Evolutionary conservation across 495 filamentous ascomycete species (phyloP), one percentile per base, ranked within the genome.

Genomic region (Hypoxylon cercidicola): DNA sequence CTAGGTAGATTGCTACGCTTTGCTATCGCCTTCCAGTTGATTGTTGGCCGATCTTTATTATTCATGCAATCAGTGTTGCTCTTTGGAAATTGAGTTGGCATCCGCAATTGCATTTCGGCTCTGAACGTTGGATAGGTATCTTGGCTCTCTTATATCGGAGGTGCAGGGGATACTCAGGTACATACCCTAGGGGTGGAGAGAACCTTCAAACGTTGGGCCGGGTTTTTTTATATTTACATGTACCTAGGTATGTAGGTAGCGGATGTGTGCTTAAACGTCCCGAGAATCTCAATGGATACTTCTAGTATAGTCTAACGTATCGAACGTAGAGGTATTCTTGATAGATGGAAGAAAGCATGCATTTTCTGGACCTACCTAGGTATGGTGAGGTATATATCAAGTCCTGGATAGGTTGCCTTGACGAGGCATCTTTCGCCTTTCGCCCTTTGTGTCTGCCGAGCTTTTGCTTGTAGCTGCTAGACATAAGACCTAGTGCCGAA

Each of bases 351-450:
- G 4, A 43, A 18, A 34, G 23, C 19, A 18, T 11, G 30, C 12
- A 48, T 21, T 5, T 30, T 28, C 7, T 4, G 20, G 21, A 13
- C 6, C 8, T 23, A n/a, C n/a, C n/a, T 47, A 11, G 44, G 2
- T 4, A 32, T 23, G 25, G 46, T 34, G 25, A 49, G 28, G 25
- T 18, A 49, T 49, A 32, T 32, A 2, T 11, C 8, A 34, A 8
- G 23, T 49, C 25, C 1, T 34, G 21, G 20, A 49, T 49, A 47
- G 23, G 44, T 16, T 15, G 44, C 44, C 44, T 47, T 21, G 44
- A 21, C 25, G 16, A 49, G 23, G 30, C 30, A 32, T 11, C 30
- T 25, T 25, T 32, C 30, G 3, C 30, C 30, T 25, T 25, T 32
- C 30, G 3, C 30, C 46, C 40, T 19, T 18, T 15, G 1, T 19